A percentile compares a stretch with the other conserved stretches of the same genome.
phyloP scores from a whole-genome alignment of 371 early-diverging fungal species.

The Mucor mucedo region DNA sequence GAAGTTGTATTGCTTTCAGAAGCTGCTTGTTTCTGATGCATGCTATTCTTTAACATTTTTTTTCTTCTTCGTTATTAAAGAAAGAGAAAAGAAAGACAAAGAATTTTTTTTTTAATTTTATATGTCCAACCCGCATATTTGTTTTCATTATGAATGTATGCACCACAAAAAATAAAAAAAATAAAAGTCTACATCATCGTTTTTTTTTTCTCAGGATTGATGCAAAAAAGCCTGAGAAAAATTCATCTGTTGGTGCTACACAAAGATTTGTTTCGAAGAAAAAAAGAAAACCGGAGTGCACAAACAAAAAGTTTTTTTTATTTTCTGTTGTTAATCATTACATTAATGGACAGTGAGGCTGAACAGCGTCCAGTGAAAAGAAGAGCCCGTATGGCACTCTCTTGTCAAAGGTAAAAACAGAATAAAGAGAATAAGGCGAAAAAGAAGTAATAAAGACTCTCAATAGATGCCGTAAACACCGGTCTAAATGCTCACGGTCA shows the following conservation, averaged over 20 bases:
- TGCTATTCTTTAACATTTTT: constrained; percentile 1
- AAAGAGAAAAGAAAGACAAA: neutral
- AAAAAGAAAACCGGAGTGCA: neutral
- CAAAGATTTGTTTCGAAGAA: neutral
- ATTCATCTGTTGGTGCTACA: neutral
- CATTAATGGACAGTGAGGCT: constrained; percentile 9
- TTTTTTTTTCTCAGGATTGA: neutral
- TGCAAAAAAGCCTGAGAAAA: neutral
- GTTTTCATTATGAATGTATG: no score
- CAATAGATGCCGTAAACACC: constrained; percentile 49
- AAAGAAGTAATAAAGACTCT: neutral
- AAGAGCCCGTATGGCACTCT: constrained; percentile 49
- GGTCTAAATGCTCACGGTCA: constrained; percentile 52
- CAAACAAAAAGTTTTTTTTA: neutral
- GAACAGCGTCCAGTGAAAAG: constrained; percentile 34
- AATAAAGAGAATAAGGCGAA: neutral
- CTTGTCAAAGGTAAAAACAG: constrained; percentile 50
- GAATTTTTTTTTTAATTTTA: neutral
- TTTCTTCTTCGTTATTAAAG: no score
- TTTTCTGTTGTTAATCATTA: constrained; percentile 2
- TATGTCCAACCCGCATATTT: neutral
- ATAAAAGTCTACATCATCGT: neutral
- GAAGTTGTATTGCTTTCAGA: no score
- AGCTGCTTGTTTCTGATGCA: neutral
- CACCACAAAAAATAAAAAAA: no score